A percentile compares a stretch with the other conserved stretches of the same genome.
Conservation (phyloP, 306 rosid genomes). For the Glycine soja region DNA sequence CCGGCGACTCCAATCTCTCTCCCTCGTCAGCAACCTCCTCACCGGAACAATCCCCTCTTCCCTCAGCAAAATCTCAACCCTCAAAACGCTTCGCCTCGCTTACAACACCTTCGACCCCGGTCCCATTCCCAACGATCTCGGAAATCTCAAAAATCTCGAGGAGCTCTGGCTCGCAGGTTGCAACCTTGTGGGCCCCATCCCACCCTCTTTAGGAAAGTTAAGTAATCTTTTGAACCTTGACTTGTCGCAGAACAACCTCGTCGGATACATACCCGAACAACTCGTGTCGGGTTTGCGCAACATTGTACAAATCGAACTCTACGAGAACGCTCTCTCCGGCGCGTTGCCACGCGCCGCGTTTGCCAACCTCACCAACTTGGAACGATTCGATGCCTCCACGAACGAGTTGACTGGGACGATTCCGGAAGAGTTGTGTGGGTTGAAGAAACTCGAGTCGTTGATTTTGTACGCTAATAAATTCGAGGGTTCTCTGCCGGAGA, state of each 20-base stretch:
- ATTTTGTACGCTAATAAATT: slow-evolving; percentile 55
- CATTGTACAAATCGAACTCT: slow-evolving; percentile 68
- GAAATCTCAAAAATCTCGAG: slow-evolving; percentile 64
- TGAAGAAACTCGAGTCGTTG: slow-evolving; percentile 62
- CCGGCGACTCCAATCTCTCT: slow-evolving; percentile 51
- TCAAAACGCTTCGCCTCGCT: slow-evolving; percentile 60
- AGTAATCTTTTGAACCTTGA: slow-evolving; percentile 60
- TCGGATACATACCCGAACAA: slow-evolving; percentile 59
- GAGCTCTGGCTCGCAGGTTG: slow-evolving; percentile 57
- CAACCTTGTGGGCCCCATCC: slow-evolving; percentile 65
- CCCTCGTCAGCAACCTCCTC: slow-evolving; percentile 54
- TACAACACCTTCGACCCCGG: slow-evolving; percentile 55
- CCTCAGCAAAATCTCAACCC: slow-evolving; percentile 59
- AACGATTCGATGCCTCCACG: slow-evolving; percentile 65
- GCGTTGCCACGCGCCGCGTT: slow-evolving; percentile 56
- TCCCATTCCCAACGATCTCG: slow-evolving; percentile 57
- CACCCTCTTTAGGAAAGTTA: slow-evolving; percentile 51
- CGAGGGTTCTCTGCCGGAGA: slow-evolving; percentile 67
- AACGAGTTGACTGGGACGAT: slow-evolving; percentile 70
- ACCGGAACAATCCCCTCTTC: slow-evolving; percentile 59
- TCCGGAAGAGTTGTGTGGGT: slow-evolving; percentile 58
- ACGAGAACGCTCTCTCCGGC: slow-evolving; percentile 66
- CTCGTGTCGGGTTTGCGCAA: slow-evolving; percentile 50
- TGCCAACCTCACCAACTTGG: slow-evolving; percentile 56
- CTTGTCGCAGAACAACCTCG: slow-evolving; percentile 60